A percentile compares a stretch with the other conserved stretches of the same genome.
These are phyloP conservation scores for Cladophialophora yegresii DNA, from an alignment of 2,329 filamentous ascomycete genomes.

Conservation along the genomic window DNA sequence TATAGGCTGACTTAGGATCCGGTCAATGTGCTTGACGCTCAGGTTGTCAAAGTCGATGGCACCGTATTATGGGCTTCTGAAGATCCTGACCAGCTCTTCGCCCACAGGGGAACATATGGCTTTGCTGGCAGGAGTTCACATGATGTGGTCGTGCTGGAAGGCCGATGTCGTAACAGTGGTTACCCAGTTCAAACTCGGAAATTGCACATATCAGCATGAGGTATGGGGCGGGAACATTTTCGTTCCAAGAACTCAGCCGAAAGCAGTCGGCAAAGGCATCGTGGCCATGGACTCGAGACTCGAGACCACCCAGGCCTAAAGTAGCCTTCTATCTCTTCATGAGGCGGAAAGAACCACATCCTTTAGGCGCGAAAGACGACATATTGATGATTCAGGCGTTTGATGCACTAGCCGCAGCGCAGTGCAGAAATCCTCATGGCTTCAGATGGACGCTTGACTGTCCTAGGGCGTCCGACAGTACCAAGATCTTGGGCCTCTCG, in stretches of 20 bases:
- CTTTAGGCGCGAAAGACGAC: constrained; percentile 2
- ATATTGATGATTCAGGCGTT: constrained; percentile 13
- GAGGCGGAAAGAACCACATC: constrained; percentile 9
- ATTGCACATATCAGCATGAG: constrained; percentile 1
- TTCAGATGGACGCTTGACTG: constrained; percentile 15
- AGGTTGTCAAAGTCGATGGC: constrained; percentile 13
- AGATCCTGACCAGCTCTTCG: constrained; percentile 15
- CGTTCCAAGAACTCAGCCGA: constrained; percentile 7
- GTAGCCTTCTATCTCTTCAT: constrained; percentile 11
- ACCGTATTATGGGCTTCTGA: constrained; percentile 12
- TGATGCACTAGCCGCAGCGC: constrained; percentile 3
- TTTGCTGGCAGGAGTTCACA: neutral
- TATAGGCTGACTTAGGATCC: constrained; percentile 12
- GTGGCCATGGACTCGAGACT: constrained; percentile 11
- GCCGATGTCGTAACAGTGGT: constrained; percentile 3
- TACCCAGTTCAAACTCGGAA: constrained; percentile 12
- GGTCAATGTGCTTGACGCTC: constrained; percentile 12
- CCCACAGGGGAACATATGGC: constrained; percentile 4
- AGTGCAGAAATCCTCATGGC: constrained; percentile 7
- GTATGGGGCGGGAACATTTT: constrained; percentile 12
- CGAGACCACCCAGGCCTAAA: constrained; percentile 12
- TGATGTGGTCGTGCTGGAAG: neutral
- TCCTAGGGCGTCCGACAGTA: constrained; percentile 7
- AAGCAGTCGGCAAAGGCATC: constrained; percentile 12
- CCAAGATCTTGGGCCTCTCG: constrained; percentile 4